Evolutionary conservation across 1,284 basidiomycete species (phyloP).

Genomic region (Marasmius oreades): DNA sequence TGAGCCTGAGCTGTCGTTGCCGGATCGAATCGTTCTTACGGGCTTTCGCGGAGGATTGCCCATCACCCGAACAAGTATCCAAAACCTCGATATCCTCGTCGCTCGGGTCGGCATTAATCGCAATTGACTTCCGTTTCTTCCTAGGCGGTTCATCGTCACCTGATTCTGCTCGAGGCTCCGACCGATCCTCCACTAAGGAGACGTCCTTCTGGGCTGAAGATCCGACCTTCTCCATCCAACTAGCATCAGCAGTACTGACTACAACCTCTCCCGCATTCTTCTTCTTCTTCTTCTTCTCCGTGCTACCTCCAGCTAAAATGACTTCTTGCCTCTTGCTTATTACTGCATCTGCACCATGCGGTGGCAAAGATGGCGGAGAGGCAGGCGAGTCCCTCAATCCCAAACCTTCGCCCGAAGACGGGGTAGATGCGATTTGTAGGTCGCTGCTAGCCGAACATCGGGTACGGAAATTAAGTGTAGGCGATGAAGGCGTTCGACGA

Average conservation of each 20-base stretch:
- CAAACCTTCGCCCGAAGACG: too few relatives aligned
- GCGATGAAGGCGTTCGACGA: too few relatives aligned
- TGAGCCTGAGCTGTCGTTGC: constrained; percentile 9
- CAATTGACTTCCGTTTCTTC: constrained; percentile 10
- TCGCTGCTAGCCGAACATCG: too few relatives aligned
- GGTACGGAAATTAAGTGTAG: too few relatives aligned
- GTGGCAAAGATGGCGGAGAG: not conserved
- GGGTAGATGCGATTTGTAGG: too few relatives aligned
- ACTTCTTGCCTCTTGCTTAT: not conserved
- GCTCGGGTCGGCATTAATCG: not conserved
- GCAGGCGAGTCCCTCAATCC: not conserved
- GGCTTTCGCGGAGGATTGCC: not conserved
- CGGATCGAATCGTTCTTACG: not conserved
- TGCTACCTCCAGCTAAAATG: not conserved
- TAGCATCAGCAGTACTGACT: not conserved
- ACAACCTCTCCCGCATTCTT: not conserved
- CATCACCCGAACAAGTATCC: not conserved
- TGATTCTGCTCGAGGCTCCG: not conserved
- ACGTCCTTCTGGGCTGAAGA: not conserved
- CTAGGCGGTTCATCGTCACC: constrained; percentile 9
- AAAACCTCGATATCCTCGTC: not conserved
- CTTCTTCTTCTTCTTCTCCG: not conserved
- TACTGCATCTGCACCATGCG: not conserved
- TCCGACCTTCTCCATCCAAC: not conserved
- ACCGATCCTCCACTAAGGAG: not conserved